Conservation (phyloP, 441 rosid species). For the Populus hybrid region DNA sequence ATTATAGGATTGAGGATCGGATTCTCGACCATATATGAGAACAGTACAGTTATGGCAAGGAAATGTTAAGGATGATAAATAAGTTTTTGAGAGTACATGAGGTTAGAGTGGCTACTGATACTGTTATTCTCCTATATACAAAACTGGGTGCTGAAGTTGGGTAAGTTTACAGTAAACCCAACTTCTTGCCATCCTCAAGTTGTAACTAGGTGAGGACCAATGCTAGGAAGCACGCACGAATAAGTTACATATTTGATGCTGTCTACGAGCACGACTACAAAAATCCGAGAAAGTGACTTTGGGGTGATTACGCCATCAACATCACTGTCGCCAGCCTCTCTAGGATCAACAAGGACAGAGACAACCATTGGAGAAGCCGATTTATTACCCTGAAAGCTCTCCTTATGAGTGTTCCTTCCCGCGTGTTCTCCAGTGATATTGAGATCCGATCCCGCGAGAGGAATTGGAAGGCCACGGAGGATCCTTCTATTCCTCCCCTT, state of each 20-base stretch:
- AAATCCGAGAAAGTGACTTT: constrained; percentile 78
- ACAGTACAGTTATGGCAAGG: neutral
- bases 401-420: constrained; percentile 35
- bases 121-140: constrained; percentile 42
- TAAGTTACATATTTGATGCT: constrained; percentile 91
- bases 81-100: neutral
- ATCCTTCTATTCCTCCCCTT: constrained; percentile 65
- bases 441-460: constrained; percentile 46
- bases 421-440: constrained; percentile 48
- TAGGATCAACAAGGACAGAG: constrained; percentile 90
- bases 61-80: neutral
- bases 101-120: neutral
- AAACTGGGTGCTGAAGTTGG: constrained; percentile 19
- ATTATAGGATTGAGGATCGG: neutral
- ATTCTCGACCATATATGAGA: neutral
- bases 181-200: constrained; percentile 33
- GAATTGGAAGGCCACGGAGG: constrained; percentile 59
- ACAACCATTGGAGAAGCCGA: constrained; percentile 81
- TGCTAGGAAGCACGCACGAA: constrained; percentile 76
- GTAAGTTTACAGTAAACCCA: neutral
- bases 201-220: constrained; percentile 70
- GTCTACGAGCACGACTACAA: constrained; percentile 89
- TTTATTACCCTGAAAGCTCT: constrained; percentile 51
- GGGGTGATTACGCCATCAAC: constrained; percentile 68
- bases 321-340: constrained; percentile 75